phyloP scores from a whole-genome alignment of 176 grass and related monocot genomes.

The Areca catechu region DNA sequence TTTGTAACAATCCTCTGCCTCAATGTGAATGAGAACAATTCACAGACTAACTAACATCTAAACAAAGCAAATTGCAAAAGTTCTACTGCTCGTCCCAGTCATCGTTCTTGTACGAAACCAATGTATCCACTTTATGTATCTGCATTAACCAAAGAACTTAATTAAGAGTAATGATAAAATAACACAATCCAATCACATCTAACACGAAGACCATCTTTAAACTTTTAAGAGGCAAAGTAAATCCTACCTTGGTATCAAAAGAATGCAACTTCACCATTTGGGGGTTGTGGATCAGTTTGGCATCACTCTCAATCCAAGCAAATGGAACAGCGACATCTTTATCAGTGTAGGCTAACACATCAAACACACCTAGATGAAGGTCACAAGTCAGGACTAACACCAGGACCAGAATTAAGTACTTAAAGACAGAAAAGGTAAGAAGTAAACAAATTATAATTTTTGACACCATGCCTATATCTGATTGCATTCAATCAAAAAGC shows the following conservation, averaged over 20 bases:
- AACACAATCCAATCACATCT: background rate
- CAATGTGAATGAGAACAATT: constrained; percentile 97
- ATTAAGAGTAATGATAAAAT: background rate
- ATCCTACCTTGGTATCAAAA: constrained; percentile 87
- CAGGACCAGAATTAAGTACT: too few species aligned
- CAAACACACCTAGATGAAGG: constrained; percentile 57
- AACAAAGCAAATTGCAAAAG: too few species aligned
- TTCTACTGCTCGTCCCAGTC: constrained; percentile 62
- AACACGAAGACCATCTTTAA: too few species aligned
- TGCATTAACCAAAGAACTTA: constrained; percentile 19
- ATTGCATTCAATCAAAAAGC: too few species aligned
- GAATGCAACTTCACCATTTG: constrained; percentile 99
- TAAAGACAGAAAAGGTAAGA: too few species aligned
- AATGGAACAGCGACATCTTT: constrained; percentile 57
- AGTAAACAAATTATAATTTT: too few species aligned
- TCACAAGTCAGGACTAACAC: too few species aligned
- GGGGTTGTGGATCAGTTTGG: constrained; percentile 84
- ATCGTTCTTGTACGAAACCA: constrained; percentile 91
- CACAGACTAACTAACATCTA: constrained; percentile 31
- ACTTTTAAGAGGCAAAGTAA: too few species aligned
- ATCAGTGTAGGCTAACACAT: constrained; percentile 95
- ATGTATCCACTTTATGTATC: constrained; percentile 98
- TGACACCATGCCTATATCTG: too few species aligned
- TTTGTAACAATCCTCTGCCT: constrained; percentile 4
- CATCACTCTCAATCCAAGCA: constrained; percentile 92